Evolutionary conservation across 2,329 filamentous ascomycete species (phyloP), one percentile per base, ranked within the genome.

Genomic region (Pseudocercospora crystallina): DNA sequence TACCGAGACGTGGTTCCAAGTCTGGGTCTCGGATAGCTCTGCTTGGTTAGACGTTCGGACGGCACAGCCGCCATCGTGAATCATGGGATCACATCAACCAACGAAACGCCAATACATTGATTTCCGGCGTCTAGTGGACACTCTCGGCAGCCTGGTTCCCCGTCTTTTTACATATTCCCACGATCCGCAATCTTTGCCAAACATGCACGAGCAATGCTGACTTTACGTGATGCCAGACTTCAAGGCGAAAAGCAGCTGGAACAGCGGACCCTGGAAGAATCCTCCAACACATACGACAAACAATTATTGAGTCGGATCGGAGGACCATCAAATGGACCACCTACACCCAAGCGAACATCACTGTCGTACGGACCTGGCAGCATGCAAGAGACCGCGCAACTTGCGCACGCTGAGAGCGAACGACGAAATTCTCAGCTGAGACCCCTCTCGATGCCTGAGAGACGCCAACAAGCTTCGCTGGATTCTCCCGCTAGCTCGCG

Each of bases 211-310:
- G 52, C 43, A 12, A 57, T 57, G 57, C 57, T 59, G 17, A 43
- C 46, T 36, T 35, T 46, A 15, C 34, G 41, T 17, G 34, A 55
- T 46, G 37, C 56, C 65, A 82, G 80, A 63, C 69, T 83, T 48
- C 80, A 81, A 57, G 81, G 81, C 61, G 81, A 84, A 66, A 74
- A 74, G 43, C 78, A 83, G 55, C 74, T 84, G 41, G 82, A 81
- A 40, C 75, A 79, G 56, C 73, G 77, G 54, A 77, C 80, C 40
- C 75, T 83, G 35, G 76, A 81, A 57, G 76, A 74, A 49, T 83
- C 80, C 2, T 83, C 80, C 17, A 79, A 83, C 61, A 80, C 77
- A 30, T 85, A 84, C 66, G 82, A 85, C 61, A 79, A 83, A 64
- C 79, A 82, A 54, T 69, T 84, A 10, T 68, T 85, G 20, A 82